Evolutionary conservation across 768 basidiomycete genomes (phyloP).

Genomic region (Trametes sanguinea): DNA sequence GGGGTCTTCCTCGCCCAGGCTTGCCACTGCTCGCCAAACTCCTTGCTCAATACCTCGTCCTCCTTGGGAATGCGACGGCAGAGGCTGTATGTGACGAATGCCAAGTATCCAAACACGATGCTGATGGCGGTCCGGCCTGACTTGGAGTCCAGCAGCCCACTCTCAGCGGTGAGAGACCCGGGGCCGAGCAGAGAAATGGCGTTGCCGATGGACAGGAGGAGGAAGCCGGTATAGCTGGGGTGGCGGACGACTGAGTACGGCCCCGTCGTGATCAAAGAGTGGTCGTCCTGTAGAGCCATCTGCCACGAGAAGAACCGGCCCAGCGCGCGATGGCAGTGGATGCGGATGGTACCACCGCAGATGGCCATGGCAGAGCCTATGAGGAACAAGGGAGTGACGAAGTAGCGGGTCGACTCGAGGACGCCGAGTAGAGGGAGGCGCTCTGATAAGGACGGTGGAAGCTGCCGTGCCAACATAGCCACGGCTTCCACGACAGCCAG

Average conservation of each 20-base stretch:
- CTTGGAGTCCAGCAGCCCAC: background rate
- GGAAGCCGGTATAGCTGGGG: slow-evolving; percentile 15
- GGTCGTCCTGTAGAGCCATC: slow-evolving; percentile 15
- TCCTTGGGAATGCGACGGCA: slow-evolving; percentile 8
- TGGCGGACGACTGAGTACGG: slow-evolving; percentile 21
- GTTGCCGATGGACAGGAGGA: slow-evolving; percentile 3
- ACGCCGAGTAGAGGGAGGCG: background rate
- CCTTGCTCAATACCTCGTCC: slow-evolving; percentile 11
- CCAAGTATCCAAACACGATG: background rate
- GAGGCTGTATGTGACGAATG: background rate
- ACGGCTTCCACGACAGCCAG: background rate
- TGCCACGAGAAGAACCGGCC: slow-evolving; percentile 21
- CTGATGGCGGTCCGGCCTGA: background rate
- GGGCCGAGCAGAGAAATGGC: background rate
- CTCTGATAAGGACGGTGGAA: background rate
- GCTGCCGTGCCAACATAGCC: background rate
- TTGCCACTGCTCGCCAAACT: slow-evolving; percentile 16
- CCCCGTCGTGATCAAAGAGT: slow-evolving; percentile 18
- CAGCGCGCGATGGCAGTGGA: slow-evolving; percentile 17
- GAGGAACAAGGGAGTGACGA: slow-evolving; percentile 9
- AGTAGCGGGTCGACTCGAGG: background rate
- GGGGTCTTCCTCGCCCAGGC: slow-evolving; percentile 17
- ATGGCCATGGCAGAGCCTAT: background rate
- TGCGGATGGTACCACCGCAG: slow-evolving; percentile 11
- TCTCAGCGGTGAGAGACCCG: slow-evolving; percentile 4